Evolutionary conservation across 1,284 basidiomycete genomes (phyloP).

Genomic region (Papiliotrema flavescens): DNA sequence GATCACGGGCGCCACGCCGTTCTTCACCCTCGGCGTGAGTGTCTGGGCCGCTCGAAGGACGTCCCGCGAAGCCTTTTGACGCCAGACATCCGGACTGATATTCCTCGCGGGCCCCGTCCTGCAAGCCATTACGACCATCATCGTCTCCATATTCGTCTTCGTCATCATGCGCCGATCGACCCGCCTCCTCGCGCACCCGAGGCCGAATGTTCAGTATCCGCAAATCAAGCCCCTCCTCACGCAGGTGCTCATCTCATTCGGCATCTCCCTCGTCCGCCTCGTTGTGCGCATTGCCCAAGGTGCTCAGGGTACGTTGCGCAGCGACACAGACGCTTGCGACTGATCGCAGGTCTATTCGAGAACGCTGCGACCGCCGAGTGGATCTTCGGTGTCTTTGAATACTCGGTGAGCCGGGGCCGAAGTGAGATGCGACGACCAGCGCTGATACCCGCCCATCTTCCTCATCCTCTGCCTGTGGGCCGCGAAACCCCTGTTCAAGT

Average conservation of each 20-base stretch:
- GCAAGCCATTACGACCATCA: slow-evolving; percentile 20
- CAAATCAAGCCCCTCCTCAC: slow-evolving; percentile 15
- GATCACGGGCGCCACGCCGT: slow-evolving; percentile 14
- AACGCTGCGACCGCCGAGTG: slow-evolving; percentile 25
- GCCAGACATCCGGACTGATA: slow-evolving; percentile 24
- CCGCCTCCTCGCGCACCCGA: slow-evolving; percentile 11
- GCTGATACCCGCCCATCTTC: slow-evolving; percentile 22
- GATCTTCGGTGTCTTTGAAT: slow-evolving; percentile 32
- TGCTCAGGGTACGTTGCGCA: slow-evolving; percentile 23
- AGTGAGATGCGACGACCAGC: background rate
- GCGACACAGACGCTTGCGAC: background rate
- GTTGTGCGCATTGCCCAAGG: slow-evolving; percentile 28
- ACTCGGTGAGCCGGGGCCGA: slow-evolving; percentile 12
- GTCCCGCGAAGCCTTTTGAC: too few species aligned
- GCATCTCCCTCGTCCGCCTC: slow-evolving; percentile 27
- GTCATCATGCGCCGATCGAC: slow-evolving; percentile 22
- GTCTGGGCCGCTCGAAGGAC: too few species aligned
- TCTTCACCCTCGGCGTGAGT: slow-evolving; percentile 25
- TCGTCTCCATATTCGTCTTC: slow-evolving; percentile 14
- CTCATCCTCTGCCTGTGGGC: slow-evolving; percentile 29
- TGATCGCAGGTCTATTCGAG: slow-evolving; percentile 19
- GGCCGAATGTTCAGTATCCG: slow-evolving; percentile 20
- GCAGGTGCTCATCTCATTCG: slow-evolving; percentile 21
- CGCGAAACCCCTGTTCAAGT: slow-evolving; percentile 21
- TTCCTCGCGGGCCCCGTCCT: slow-evolving; percentile 31